Evolutionary conservation across 495 filamentous ascomycete genomes (phyloP), one percentile per base, ranked within the genome.

Genomic region (Jackrogersella multiformis): DNA sequence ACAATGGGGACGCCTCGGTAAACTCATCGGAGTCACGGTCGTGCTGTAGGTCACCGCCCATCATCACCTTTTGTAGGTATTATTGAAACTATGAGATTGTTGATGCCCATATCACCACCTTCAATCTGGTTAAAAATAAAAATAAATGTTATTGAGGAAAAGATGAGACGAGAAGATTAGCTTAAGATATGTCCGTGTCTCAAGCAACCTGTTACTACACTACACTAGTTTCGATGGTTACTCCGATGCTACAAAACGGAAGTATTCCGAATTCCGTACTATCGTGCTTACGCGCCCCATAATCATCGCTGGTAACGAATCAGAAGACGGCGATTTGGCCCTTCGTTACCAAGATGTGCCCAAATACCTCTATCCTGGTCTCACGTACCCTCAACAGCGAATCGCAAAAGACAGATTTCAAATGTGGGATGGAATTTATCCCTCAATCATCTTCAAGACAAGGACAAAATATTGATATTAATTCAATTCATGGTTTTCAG

Each of bases 1-100:
- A 10, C 23, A 69, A 20, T 20, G 66, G 53, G 0, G 60, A 55
- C 4, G 66, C 26, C 24, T 69, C 66, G 21, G 54, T 56, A 34
- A 56, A 28, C 59, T 59, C 60, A 20, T 49, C 38, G 44, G 66
- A 58, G 58, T 34, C 38, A 30, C 57, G 51, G 15, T 26, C 51
- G 15, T 34, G 52, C 4, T 23, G 58, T 10, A 42, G 39, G 13
- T 23, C 44, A n/a, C 53, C 45, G 24, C 38, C 44, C 58, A 49
- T 53, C 38, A 34, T 53, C 13, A 36, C 52, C 30, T n/a, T n/a
- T n/a, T n/a, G n/a, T 5, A 21, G 34, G 9, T 32, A 18, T 32
- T 21, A 5, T 18, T 16, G 12, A 3, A 59, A 2, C 8, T 23
- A 30, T 4, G 9, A 21, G 6, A n/a, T 35, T 15, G 16, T 24